Percentiles rank a stretch among this genome's conserved stretches.
These are phyloP conservation scores for Talaromyces ruber DNA, from an alignment of 495 filamentous ascomycete genomes.

Conservation along the genomic window DNA sequence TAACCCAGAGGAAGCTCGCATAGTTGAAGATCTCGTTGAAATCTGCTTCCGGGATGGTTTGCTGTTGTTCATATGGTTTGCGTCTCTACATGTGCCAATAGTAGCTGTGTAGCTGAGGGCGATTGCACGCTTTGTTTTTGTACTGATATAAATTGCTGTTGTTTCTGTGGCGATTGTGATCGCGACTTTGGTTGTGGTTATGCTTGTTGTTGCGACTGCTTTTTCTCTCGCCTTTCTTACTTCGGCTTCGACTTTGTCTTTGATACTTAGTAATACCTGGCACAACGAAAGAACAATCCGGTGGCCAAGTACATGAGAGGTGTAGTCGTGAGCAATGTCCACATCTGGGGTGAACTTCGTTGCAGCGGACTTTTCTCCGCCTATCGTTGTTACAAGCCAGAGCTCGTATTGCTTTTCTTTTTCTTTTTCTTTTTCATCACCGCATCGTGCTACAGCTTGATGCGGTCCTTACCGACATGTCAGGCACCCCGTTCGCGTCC, in stretches of 20 bases:
- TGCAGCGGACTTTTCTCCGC: conserved; percentile 3
- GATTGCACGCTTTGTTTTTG: background rate
- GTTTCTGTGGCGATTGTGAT: background rate
- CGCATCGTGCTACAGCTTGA: background rate
- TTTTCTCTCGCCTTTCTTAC: background rate
- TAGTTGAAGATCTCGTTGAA: conserved; percentile 27
- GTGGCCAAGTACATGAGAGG: background rate
- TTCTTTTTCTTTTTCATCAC: too few relatives aligned
- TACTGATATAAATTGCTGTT: background rate
- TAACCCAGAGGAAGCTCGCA: conserved; percentile 29
- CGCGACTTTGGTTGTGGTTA: background rate
- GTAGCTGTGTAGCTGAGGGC: background rate
- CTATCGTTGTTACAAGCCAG: background rate
- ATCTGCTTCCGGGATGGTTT: background rate
- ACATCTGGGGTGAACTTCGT: background rate
- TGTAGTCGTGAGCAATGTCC: background rate
- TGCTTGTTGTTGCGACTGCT: background rate
- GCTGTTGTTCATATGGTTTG: background rate
- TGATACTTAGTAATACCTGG: background rate
- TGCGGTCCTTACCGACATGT: background rate
- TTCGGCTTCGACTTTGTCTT: background rate
- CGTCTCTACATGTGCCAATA: background rate
- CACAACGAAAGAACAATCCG: background rate
- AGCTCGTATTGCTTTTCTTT: background rate
- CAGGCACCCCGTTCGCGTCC: background rate